A percentile compares a stretch with the other conserved stretches of the same genome.
Evolutionary conservation across 768 basidiomycete species (phyloP).

Genomic region (Lactarius sanguifluus): DNA sequence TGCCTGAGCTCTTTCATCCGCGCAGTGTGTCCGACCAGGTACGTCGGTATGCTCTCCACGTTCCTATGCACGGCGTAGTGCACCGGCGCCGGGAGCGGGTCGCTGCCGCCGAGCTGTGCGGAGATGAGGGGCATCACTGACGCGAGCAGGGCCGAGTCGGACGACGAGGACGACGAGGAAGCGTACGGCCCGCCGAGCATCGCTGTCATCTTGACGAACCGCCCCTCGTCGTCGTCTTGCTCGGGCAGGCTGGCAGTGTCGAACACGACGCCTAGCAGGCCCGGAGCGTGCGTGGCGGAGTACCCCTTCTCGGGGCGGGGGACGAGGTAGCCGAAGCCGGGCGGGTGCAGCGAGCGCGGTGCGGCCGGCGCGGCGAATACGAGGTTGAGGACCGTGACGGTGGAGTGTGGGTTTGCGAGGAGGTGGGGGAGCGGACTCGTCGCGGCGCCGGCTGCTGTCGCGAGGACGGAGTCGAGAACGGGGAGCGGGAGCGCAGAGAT

Average conservation of each 20-base stretch:
- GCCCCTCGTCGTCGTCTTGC: constrained; percentile 48
- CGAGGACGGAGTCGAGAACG: constrained; percentile 47
- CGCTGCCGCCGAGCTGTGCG: constrained; percentile 22
- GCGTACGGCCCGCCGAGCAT: constrained; percentile 86
- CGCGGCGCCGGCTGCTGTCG: constrained; percentile 25
- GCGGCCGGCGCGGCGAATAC: constrained; percentile 59
- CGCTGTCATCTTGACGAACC: constrained; percentile 77
- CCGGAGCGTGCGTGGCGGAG: constrained; percentile 36
- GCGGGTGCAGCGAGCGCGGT: constrained; percentile 59
- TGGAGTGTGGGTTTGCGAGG: constrained; percentile 65
- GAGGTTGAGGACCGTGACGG: constrained; percentile 87
- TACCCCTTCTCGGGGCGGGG: constrained; percentile 70
- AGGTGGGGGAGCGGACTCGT: constrained; percentile 58
- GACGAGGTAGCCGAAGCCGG: constrained; percentile 93
- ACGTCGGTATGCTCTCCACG: constrained; percentile 74
- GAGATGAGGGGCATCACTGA: constrained; percentile 29
- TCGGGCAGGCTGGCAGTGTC: constrained; percentile 74
- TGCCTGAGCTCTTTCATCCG: constrained; percentile 61
- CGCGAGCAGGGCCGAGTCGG: constrained; percentile 28
- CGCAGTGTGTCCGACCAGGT: constrained; percentile 65
- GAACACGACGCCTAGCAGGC: constrained; percentile 84
- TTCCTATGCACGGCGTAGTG: constrained; percentile 55
- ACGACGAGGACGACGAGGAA: constrained; percentile 33
- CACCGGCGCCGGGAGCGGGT: constrained; percentile 50
- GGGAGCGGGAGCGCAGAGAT: constrained; percentile 77